phyloP scores from a whole-genome alignment of 352 stramenopile genomes.

The Globisporangium alternatum region DNA sequence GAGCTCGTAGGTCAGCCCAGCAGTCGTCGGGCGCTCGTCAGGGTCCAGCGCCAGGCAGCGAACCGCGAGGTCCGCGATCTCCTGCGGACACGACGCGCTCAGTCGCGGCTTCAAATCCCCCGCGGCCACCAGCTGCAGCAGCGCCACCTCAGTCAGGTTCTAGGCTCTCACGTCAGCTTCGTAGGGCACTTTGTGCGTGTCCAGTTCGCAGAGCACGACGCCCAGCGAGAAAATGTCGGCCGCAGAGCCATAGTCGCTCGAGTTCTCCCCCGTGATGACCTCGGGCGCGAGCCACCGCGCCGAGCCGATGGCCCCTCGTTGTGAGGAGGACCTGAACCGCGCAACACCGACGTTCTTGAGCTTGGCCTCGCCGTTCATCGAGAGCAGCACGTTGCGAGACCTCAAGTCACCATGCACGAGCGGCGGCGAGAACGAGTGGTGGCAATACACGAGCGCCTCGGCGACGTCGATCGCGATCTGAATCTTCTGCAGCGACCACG shows the following conservation, averaged over 20 bases:
- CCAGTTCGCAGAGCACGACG: conserved; percentile 52
- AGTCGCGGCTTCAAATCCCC: neutral
- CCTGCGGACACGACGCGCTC: neutral
- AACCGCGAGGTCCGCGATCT: neutral
- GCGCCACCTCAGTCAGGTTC: conserved; percentile 23
- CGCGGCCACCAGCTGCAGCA: conserved; percentile 24
- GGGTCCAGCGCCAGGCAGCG: neutral
- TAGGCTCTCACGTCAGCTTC: conserved; percentile 21
- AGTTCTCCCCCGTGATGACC: conserved; percentile 26
- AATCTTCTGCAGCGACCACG: conserved; percentile 18
- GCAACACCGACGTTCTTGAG: neutral
- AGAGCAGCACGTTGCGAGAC: conserved; percentile 46
- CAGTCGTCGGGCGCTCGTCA: neutral
- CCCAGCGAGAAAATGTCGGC: conserved; percentile 50
- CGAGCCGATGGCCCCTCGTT: conserved; percentile 14
- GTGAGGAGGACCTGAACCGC: neutral
- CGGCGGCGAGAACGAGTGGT: conserved; percentile 40
- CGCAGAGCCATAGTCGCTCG: conserved; percentile 30
- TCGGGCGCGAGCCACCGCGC: conserved; percentile 43
- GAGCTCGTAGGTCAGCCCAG: conserved; percentile 2
- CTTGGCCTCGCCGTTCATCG: conserved; percentile 4
- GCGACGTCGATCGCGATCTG: conserved; percentile 44
- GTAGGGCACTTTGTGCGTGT: conserved; percentile 54
- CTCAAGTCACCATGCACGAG: conserved; percentile 44
- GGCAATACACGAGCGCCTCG: conserved; percentile 40